phyloP scores from a whole-genome alignment of 2,329 filamentous ascomycete species.

The Exophiala sp. region DNA sequence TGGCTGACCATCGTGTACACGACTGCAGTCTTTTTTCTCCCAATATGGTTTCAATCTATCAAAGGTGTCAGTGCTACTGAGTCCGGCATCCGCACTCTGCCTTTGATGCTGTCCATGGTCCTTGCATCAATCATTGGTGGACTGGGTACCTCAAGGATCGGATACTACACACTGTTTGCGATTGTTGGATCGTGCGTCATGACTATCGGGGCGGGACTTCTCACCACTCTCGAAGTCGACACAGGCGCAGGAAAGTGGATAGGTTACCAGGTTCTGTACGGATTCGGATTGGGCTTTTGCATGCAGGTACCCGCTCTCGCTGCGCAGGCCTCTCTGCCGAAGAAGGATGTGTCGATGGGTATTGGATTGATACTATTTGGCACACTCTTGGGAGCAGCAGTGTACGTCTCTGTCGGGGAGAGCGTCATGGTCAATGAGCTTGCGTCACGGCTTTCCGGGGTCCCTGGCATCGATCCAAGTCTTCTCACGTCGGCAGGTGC shows the following conservation, averaged over 20 bases:
- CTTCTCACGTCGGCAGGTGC: too few relatives aligned
- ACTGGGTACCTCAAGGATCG: conserved; percentile 23
- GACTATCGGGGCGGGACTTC: conserved; percentile 28
- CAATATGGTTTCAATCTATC: conserved; percentile 29
- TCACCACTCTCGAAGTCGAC: conserved; percentile 14
- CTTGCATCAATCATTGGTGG: conserved; percentile 16
- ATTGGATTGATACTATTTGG: conserved; percentile 19
- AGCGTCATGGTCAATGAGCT: conserved; percentile 21
- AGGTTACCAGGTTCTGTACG: conserved; percentile 32
- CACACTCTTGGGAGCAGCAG: conserved; percentile 7
- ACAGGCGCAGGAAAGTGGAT: conserved; percentile 28
- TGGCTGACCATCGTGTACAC: neutral
- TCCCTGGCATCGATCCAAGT: conserved; percentile 12
- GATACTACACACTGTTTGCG: conserved; percentile 36
- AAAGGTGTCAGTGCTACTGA: conserved; percentile 26
- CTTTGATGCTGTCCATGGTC: conserved; percentile 10
- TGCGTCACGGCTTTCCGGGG: neutral
- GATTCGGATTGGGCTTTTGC: conserved; percentile 30
- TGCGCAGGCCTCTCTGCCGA: conserved; percentile 25
- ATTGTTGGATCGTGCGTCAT: conserved; percentile 28
- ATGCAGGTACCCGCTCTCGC: conserved; percentile 25
- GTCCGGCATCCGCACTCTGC: conserved; percentile 25
- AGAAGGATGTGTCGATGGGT: conserved; percentile 25
- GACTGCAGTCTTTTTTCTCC: conserved; percentile 1
- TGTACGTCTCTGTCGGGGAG: conserved; percentile 25